These are phyloP conservation scores for Coemansia sp. DNA, from an alignment of 192 early-diverging fungal species.

Conservation along the genomic window DNA sequence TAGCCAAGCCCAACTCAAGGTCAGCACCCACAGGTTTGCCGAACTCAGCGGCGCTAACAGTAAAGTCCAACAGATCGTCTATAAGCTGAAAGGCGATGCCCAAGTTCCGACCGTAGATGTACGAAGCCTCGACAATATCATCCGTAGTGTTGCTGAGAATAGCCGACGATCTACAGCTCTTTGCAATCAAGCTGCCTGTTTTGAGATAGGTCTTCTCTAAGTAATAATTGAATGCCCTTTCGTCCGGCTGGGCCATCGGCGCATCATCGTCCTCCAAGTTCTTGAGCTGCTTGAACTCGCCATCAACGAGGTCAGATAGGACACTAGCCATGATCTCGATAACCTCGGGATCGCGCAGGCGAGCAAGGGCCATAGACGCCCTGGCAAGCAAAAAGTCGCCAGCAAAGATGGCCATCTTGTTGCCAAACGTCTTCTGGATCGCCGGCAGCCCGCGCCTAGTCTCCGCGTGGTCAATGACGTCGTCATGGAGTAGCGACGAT, in stretches of 20 bases:
- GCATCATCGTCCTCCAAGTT: constrained; percentile 59
- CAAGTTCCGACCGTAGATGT: constrained; percentile 83
- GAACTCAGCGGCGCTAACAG: constrained; percentile 65
- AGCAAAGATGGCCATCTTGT: constrained; percentile 95
- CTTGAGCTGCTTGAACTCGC: constrained; percentile 95
- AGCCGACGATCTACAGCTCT: constrained; percentile 83
- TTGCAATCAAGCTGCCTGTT: constrained; percentile 91
- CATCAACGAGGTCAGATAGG: constrained; percentile 92
- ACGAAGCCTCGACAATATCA: constrained; percentile 75
- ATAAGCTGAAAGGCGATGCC: constrained; percentile 95
- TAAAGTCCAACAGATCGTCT: constrained; percentile 93
- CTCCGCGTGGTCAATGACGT: constrained; percentile 79
- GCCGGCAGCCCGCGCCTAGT: constrained; percentile 73
- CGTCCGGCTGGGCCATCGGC: constrained; percentile 40
- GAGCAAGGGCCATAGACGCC: constrained; percentile 86
- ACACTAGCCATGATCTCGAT: constrained; percentile 91
- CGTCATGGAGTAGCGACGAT: constrained; percentile 92
- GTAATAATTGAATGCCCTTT: constrained; percentile 79
- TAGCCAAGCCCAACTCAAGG: constrained; percentile 84
- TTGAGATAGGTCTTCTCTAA: constrained; percentile 95
- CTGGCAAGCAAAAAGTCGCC: constrained; percentile 92
- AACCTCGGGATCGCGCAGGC: constrained; percentile 86
- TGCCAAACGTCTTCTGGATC: constrained; percentile 86
- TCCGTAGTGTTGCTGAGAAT: constrained; percentile 75
- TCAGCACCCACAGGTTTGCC: constrained; percentile 93